Base-by-base conservation (phyloP, 305 asterid genomes). In the Fraxinus floribunda region DNA sequence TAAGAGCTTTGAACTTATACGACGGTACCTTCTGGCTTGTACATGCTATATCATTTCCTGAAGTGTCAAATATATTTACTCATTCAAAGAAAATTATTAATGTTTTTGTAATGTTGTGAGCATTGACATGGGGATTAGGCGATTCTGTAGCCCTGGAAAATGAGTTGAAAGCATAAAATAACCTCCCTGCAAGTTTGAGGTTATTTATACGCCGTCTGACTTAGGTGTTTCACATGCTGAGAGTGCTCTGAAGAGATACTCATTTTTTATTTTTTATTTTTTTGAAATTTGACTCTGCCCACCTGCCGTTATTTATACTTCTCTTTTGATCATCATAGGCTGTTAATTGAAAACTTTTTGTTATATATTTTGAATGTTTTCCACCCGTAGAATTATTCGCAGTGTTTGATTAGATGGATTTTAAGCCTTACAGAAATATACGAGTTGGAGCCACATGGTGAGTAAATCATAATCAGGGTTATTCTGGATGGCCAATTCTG, bases 1-100 rank as follows among this genome's bases (percentile, higher is more conserved):
- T 93, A 85, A 88, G 91, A 78, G 30, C 44, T 77, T 57, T 81
- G 24, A 15, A 26, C 80, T 32, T 49, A 29, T 49, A 29, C 24
- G 15, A 35, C 29, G 6, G 29, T 75, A 73, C 44, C 46, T 79
- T 85, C 75, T 26, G 73, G 71, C 39, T 55, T 46, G 72, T 16
- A 46, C 62, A 44, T 52, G 30, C 76, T 81, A 72, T 13, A 66
- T 60, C 34, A 60, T 41, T 16, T 83, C 34, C 24, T 41, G 38
- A 26, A 34, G 16, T 46, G 66, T 39, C 32, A 10, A 79, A 55
- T 32, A 26, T 72, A 77, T 20, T 5, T 80, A 78, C 62, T 26
- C 39, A 75, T 5, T n/a, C 22, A 6, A 18, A 82, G 41, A 38
- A 46, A 64, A 34, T 55, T 72, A 22, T 32, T 79, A 41, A 46